Evolutionary conservation across 2,329 filamentous ascomycete genomes (phyloP), one percentile per base, ranked within the genome.

Genomic region (Fusarium chuoi): DNA sequence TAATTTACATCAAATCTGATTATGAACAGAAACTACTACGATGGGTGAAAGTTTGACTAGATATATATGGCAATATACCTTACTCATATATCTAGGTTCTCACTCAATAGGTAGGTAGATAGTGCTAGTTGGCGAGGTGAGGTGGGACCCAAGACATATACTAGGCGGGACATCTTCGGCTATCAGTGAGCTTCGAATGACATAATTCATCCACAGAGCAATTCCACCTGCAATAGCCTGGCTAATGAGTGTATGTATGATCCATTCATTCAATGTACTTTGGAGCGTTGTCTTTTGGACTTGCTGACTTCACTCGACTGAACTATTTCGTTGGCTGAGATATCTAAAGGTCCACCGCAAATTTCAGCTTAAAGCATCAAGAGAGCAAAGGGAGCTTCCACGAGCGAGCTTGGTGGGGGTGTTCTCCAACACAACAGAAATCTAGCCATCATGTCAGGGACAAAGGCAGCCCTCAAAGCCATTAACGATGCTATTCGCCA

Each of bases 401-500:
- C n/a, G 30, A 54, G 18, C n/a, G 30, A 54, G 18, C 45, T 60
- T 73, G 49, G 77, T 74, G 74, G 75, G 72, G 75, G 69, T 60
- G 35, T n/a, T 48, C 61, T 72, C 66, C 57, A 62, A 64, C 67
- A 59, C 42, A 64, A 44, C 30, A 62, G 42, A 73, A 15, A 56
- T 33, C 59, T 48, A 68, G 64, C 60, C 77, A 81, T 66, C 71
- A 89, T 89, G 88, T 86, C 87, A 46, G 82, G 82, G 71, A 81
- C 86, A 80, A 98, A 97, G 84, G 88, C 91, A 60, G 90, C 91
- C 67, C 86, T 98, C 77, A 98, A 97, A 85, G 90, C 92, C 75
- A 93, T 96, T 74, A 93, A 92, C 79, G 89, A 93, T 73, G 91
- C 92, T 52, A 88, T 98, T 75, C 93, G 94, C 79, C 88, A 91